Percentiles rank a stretch among this genome's conserved stretches.
Evolutionary conservation across 441 rosid genomes (phyloP).

Genomic region (Omphalea diandra): DNA sequence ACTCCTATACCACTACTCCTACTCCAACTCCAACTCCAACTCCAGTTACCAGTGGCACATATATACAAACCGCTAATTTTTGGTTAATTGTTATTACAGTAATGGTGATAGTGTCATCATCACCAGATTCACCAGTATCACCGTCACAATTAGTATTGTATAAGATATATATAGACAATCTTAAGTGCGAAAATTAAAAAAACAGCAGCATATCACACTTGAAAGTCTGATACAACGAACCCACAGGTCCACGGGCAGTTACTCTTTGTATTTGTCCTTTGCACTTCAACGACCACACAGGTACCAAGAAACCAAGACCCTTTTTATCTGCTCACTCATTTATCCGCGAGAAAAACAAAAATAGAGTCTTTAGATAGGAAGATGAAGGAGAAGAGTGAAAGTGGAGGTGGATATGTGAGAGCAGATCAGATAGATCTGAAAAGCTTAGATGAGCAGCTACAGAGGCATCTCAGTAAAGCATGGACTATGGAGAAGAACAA

Average conservation of each 20-base stretch:
- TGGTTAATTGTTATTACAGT: too few species aligned
- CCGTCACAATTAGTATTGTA: not conserved
- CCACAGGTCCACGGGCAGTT: slow-evolving; percentile 10
- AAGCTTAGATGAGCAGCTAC: slow-evolving; percentile 92
- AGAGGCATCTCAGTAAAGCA: slow-evolving; percentile 70
- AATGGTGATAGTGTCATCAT: not conserved
- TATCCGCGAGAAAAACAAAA: not conserved
- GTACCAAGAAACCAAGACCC: not conserved
- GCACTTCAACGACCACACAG: not conserved
- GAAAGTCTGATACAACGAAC: not conserved
- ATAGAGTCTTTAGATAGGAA: slow-evolving; percentile 9
- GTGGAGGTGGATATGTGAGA: slow-evolving; percentile 75
- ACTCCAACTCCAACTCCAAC: too few species aligned
- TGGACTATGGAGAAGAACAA: too few species aligned
- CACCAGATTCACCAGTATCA: not conserved
- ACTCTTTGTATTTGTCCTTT: slow-evolving; percentile 12
- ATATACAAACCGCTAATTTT: too few species aligned
- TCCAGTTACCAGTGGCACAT: too few species aligned
- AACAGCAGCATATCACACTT: not conserved
- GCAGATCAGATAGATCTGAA: slow-evolving; percentile 99
- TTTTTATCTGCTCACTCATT: not conserved
- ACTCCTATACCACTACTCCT: too few species aligned
- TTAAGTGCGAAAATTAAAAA: too few species aligned
- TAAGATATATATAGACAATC: not conserved
- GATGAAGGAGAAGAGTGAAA: slow-evolving; percentile 76